Percentiles rank a stretch among this genome's conserved stretches.
Evolutionary conservation across 164 flowering plant species (phyloP).

Genomic region (Vitis labrusca): DNA sequence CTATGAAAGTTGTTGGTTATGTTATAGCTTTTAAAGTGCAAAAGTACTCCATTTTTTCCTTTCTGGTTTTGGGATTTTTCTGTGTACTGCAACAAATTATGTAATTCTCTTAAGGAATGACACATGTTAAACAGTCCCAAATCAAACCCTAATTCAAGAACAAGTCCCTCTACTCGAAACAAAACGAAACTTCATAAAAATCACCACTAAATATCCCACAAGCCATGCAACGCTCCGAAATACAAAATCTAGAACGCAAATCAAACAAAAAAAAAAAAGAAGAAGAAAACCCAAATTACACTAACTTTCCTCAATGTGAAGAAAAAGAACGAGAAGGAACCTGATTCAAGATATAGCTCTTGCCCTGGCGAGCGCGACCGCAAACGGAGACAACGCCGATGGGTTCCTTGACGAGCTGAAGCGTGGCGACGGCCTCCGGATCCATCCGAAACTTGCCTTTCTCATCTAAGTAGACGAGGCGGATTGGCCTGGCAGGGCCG

Average conservation of each 20-base stretch:
- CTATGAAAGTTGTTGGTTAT: too few species aligned
- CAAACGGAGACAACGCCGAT: conserved; percentile 95
- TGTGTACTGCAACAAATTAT: too few species aligned
- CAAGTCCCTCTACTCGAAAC: too few species aligned
- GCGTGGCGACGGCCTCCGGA: conserved; percentile 88
- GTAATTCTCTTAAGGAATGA: too few species aligned
- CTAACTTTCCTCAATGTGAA: background rate
- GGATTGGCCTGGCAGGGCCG: conserved; percentile 90
- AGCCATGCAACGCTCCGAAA: background rate
- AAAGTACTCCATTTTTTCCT: too few species aligned
- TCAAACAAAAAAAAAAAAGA: background rate
- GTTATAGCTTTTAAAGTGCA: too few species aligned
- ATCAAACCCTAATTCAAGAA: too few species aligned
- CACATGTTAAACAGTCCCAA: too few species aligned
- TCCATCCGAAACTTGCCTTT: conserved; percentile 94
- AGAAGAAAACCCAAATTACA: background rate
- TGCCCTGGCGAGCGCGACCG: conserved; percentile 98
- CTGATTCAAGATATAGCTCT: conserved; percentile 94
- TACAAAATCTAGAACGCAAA: background rate
- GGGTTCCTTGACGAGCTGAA: conserved; percentile 91
- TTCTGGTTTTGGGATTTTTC: too few species aligned
- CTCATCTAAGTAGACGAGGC: conserved; percentile 87
- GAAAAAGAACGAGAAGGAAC: conserved; percentile 24
- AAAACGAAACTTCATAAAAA: too few species aligned
- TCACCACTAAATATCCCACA: too few species aligned